These are phyloP conservation scores for Carnegiea gigantea DNA, from an alignment of 179 eudicot genomes.

Conservation along the genomic window DNA sequence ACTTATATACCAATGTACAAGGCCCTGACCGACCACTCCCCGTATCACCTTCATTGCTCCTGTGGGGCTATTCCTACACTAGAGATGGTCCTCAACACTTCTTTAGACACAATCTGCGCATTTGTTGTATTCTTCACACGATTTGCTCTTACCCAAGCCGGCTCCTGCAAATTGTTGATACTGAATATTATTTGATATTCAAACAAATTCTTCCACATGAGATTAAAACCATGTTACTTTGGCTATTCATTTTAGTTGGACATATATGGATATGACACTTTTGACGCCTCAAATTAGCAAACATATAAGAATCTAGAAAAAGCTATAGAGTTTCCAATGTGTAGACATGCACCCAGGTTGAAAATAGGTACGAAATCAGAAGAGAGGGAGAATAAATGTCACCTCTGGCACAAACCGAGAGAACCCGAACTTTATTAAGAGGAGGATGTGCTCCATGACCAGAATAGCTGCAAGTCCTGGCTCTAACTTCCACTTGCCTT, in stretches of 20 bases:
- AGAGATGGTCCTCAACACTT: slow-evolving; percentile 67
- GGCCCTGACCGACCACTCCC: background rate
- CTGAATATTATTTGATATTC: too few relatives aligned
- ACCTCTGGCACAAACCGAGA: slow-evolving; percentile 88
- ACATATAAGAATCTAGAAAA: background rate
- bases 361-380: background rate
- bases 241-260: too few relatives aligned
- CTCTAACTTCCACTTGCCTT: slow-evolving; percentile 85
- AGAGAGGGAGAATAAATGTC: slow-evolving; percentile 8
- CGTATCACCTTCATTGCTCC: slow-evolving; percentile 4
- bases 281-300: background rate
- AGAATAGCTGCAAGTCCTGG: slow-evolving; percentile 92
- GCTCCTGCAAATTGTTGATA: slow-evolving; percentile 52
- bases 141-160: slow-evolving; percentile 85
- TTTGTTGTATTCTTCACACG: slow-evolving; percentile 72
- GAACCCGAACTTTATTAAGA: slow-evolving; percentile 77
- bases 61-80: slow-evolving; percentile 33
- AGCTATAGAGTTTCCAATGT: background rate
- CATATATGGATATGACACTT: background rate
- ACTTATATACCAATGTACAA: slow-evolving; percentile 27
- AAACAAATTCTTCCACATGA: too few relatives aligned
- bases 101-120: slow-evolving; percentile 62
- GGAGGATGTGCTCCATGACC: slow-evolving; percentile 76
- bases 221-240: too few relatives aligned
- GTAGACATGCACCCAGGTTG: background rate